Base-by-base conservation (phyloP, 2,329 filamentous ascomycete species). In the Chaetothyriales sp. region DNA sequence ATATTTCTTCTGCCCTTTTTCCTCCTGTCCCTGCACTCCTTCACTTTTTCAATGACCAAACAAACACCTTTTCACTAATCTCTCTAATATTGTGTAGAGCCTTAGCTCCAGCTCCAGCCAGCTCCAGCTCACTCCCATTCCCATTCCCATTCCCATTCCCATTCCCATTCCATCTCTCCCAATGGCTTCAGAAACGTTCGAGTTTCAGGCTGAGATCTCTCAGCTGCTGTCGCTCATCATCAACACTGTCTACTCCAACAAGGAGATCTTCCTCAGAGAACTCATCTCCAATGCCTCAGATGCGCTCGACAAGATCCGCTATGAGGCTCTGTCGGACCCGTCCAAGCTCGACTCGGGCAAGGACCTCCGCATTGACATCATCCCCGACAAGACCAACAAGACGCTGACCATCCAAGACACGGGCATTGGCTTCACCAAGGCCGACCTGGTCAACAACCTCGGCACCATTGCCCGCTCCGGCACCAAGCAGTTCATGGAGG, bases 121-220 rank as follows among this genome's bases (percentile, higher is more conserved):
- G n/a, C n/a, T n/a, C n/a, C n/a, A n/a, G n/a, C n/a, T n/a, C n/a
- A n/a, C n/a, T n/a, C n/a, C n/a, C 51, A 49, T 53, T 46, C 22
- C 13, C 51, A 46, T 47, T 46, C 48, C 53, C 51, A 49, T 53
- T 46, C 22, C 13, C 51, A 46, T 47, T 46, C 48, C 53, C 51
- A 49, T 53, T 46, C 22, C 13, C 51, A 46, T 47, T 46, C 48
- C 53, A 54, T 43, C 51, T 43, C 15, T 40, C 33, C 86, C 71
- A 71, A 95, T 94, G 87, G 75, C 88, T 73, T 66, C 70, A 62
- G 89, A 97, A 80, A 95, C 89, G 64, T 98, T 98, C 78, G 90
- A 97, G 85, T 98, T 97, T 80, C 92, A 98, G 85, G 92, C 92
- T 85, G 92, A 98, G 86, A 98, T 98, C 72, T 97, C 90, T 86